Evolutionary conservation across 139 green algal genomes (phyloP).

Genomic region (Chlorella sp.): DNA sequence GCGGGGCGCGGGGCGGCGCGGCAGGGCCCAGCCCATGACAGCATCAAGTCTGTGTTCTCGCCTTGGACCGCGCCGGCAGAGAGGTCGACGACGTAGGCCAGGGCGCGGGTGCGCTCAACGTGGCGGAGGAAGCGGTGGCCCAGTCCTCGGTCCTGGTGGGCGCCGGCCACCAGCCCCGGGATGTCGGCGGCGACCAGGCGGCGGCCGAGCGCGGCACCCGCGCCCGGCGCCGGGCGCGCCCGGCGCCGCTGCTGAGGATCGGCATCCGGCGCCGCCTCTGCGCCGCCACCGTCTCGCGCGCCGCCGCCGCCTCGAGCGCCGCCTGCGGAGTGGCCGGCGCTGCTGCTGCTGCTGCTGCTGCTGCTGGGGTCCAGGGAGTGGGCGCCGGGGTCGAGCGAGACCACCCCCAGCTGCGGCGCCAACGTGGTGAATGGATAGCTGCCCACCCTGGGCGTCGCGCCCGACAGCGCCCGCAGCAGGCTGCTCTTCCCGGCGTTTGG

Average conservation of each 20-base stretch:
- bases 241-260: too few species aligned
- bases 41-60: neutral
- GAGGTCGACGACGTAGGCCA: conserved; percentile 75
- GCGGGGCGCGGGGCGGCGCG: neutral
- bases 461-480: conserved; percentile 77
- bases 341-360: too few species aligned
- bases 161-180: conserved; percentile 47
- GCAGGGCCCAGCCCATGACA: neutral
- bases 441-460: conserved; percentile 27
- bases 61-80: too few species aligned
- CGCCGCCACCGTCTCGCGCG: too few species aligned
- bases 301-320: too few species aligned
- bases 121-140: conserved; percentile 77
- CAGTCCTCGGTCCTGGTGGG: conserved; percentile 49
- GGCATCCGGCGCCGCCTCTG: too few species aligned
- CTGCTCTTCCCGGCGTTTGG: conserved; percentile 89
- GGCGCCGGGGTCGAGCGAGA: conserved; percentile 23
- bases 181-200: conserved; percentile 74
- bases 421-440: conserved; percentile 84
- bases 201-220: too few species aligned
- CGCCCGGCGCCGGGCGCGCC: too few species aligned
- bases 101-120: conserved; percentile 54
- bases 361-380: neutral
- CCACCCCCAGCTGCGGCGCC: conserved; percentile 73
- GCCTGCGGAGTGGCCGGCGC: too few species aligned